These are phyloP conservation scores for Mangifera indica DNA, from an alignment of 345 rosid species.

Conservation along the genomic window DNA sequence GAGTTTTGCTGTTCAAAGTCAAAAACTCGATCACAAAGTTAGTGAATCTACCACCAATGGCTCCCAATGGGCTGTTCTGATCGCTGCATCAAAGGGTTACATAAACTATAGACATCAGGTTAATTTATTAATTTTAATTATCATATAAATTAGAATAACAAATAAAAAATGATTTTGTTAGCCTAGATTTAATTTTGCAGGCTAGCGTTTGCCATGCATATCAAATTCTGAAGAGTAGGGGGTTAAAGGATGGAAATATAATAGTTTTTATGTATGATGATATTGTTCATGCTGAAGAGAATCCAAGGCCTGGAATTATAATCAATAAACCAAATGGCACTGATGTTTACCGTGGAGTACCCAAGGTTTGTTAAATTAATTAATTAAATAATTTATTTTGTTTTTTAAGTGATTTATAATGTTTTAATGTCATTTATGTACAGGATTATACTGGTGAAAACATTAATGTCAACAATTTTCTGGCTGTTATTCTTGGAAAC, in stretches of 20 bases:
- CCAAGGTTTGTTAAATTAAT: conserved; percentile 40
- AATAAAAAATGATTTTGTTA: too few species aligned
- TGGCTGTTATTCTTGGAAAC: conserved; percentile 55
- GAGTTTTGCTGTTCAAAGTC: neutral
- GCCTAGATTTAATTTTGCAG: conserved; percentile 24
- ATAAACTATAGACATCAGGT: too few species aligned
- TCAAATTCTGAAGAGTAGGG: conserved; percentile 51
- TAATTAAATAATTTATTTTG: neutral
- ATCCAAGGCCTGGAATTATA: conserved; percentile 66
- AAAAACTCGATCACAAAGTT: neutral
- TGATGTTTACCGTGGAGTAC: conserved; percentile 64
- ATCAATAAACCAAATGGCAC: conserved; percentile 56
- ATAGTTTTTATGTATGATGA: conserved; percentile 84
- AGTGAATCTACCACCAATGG: conserved; percentile 19
- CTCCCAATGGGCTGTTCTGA: conserved; percentile 65
- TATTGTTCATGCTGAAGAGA: conserved; percentile 38
- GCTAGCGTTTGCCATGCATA: conserved; percentile 80
- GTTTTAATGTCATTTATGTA: too few species aligned
- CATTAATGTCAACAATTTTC: conserved; percentile 43
- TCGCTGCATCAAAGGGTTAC: conserved; percentile 53
- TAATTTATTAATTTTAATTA: neutral
- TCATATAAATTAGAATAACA: too few species aligned
- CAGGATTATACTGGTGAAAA: conserved; percentile 55
- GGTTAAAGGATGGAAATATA: conserved; percentile 65
- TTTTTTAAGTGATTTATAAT: neutral